A percentile compares a stretch with the other conserved stretches of the same genome.
Conservation (phyloP, 2,329 filamentous ascomycete species). For the Colletotrichum higginsianum region DNA sequence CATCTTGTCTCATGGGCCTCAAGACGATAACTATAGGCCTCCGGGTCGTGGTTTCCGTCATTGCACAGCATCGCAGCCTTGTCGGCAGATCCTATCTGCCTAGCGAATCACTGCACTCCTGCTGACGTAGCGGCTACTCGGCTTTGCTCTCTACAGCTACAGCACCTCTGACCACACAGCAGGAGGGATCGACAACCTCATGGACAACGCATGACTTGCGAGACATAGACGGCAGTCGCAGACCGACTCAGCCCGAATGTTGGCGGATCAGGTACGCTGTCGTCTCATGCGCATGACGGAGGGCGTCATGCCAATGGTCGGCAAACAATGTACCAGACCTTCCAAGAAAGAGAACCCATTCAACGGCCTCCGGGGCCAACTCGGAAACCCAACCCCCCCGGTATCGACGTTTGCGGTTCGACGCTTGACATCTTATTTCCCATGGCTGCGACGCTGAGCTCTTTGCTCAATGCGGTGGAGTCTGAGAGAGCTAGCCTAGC, state of each 20-base stretch:
- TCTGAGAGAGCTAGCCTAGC: neutral
- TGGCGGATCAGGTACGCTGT: constrained; percentile 6
- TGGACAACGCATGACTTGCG: neutral
- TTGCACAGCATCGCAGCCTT: constrained; percentile 24
- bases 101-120: neutral
- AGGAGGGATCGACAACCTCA: constrained; percentile 26
- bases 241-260: constrained; percentile 20
- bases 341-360: neutral
- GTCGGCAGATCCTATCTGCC: neutral
- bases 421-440: constrained; percentile 39
- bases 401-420: constrained; percentile 15
- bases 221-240: constrained; percentile 2
- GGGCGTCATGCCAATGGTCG: neutral
- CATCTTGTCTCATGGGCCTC: neutral
- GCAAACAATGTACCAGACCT: neutral
- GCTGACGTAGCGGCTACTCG: constrained; percentile 12
- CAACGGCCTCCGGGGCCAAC: neutral
- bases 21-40: no score
- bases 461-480: constrained; percentile 35
- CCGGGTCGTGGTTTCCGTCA: constrained; percentile 1
- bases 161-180: neutral
- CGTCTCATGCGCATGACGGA: constrained; percentile 13
- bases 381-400: constrained; percentile 2
- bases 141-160: neutral
- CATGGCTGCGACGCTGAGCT: constrained; percentile 28